These are phyloP conservation scores for Spongiforma sp. DNA, from an alignment of 1,284 basidiomycete species.

Conservation along the genomic window DNA sequence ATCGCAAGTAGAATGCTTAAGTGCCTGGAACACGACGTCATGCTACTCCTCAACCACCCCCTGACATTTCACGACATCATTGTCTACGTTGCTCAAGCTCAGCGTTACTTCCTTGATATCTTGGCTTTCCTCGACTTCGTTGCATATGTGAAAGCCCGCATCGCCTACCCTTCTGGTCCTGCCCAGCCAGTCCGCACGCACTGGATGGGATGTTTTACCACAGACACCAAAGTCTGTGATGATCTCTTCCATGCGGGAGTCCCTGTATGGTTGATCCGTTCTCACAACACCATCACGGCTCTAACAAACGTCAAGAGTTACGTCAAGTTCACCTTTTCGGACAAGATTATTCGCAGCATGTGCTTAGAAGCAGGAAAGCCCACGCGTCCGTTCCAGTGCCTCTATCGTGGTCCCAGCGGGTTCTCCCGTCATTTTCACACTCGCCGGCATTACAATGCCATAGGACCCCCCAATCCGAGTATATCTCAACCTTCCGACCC, in stretches of 20 bases:
- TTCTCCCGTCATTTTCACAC: no score
- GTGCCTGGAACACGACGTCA: background rate
- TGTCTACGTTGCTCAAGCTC: background rate
- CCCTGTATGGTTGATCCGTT: slow-evolving; percentile 3
- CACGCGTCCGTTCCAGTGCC: no score
- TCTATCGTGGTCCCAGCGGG: no score
- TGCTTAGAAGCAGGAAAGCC: no score
- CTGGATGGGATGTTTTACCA: slow-evolving; percentile 12
- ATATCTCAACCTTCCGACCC: no score
- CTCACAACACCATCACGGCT: background rate
- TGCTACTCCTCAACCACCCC: background rate
- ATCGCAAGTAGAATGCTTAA: background rate
- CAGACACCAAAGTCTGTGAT: background rate
- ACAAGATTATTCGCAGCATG: background rate
- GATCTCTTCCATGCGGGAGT: background rate
- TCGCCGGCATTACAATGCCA: no score
- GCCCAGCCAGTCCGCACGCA: background rate
- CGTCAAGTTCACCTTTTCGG: background rate
- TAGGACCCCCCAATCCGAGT: no score
- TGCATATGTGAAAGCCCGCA: background rate
- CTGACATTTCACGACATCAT: background rate
- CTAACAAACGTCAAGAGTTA: background rate
- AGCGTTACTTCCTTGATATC: background rate
- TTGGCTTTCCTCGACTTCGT: background rate
- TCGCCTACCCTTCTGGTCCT: background rate